Evolutionary conservation across 2,329 filamentous ascomycete genomes (phyloP).

Genomic region (Sclerotinia trifoliorum): DNA sequence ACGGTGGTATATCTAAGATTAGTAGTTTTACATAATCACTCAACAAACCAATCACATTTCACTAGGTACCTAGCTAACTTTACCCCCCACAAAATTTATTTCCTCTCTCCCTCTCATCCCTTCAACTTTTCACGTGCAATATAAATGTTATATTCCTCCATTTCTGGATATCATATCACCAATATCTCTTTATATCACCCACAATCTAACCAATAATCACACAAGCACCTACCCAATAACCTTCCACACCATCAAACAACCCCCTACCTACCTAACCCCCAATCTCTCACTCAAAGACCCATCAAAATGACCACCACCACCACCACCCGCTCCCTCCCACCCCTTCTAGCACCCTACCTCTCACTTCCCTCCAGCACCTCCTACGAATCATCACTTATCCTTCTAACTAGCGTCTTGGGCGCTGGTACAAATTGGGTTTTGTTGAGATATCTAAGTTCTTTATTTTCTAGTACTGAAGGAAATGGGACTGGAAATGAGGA

Average conservation of each 20-base stretch:
- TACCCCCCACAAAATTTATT: slow-evolving; percentile 10
- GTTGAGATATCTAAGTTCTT: slow-evolving; percentile 50
- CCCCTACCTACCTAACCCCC: background rate
- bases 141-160: slow-evolving; percentile 1
- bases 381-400: slow-evolving; percentile 55
- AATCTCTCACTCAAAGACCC: background rate
- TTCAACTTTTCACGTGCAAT: slow-evolving; percentile 2
- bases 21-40: background rate
- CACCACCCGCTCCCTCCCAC: slow-evolving; percentile 45
- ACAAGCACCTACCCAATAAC: background rate
- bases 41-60: background rate
- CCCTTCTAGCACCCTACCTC: slow-evolving; percentile 64
- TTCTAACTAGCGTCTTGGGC: slow-evolving; percentile 67
- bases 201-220: background rate
- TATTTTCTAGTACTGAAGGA: slow-evolving; percentile 15
- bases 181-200: background rate
- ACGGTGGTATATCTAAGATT: no score
- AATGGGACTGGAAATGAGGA: background rate
- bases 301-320: slow-evolving; percentile 12
- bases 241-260: background rate
- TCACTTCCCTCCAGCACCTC: slow-evolving; percentile 47
- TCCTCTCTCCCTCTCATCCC: background rate
- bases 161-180: background rate
- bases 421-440: slow-evolving; percentile 66
- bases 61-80: background rate